Evolutionary conservation across 2,329 filamentous ascomycete genomes (phyloP), one percentile per base, ranked within the genome.

Genomic region (Immersiporthe knoxdaviesiana): DNA sequence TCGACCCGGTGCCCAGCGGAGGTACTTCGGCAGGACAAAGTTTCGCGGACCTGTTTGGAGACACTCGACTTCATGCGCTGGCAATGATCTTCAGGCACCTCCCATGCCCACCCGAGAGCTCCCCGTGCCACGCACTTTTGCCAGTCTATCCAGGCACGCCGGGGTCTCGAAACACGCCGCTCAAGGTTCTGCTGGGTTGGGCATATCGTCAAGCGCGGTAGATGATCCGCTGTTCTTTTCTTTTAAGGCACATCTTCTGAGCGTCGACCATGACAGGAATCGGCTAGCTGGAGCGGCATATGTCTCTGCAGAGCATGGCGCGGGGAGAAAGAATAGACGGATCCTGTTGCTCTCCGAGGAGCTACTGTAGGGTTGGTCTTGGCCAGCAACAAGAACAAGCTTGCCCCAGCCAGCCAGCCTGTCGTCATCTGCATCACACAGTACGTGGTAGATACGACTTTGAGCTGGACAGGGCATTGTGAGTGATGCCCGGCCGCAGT

Each of bases 71-170:
- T 67, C 64, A 69, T 68, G 62, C 66, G 62, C 61, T 59, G 66
- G 37, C 58, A 52, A 44, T 66, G 69, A 70, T 70, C 69, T 70
- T 70, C 66, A 70, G 66, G 69, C 69, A 70, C 69, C 47, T 54
- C 69, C 66, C 69, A 70, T 68, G 66, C 69, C 66, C n/a, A n/a
- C n/a, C 52, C 32, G 69, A 52, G 56, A 32, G 52, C 35, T n/a
- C 60, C 47, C 62, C 69, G 64, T 63, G 54, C 47, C 63, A 62
- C 58, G 69, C 66, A 65, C 58, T 66, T 66, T 66, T 41, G 63
- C 63, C 14, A 66, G 66, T 59, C 59, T 35, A 59, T 61, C 58
- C 62, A 30, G 30, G 30, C 8, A 37, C 56, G 54, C 58, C 62
- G 24, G n/a, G 30, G 30, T 35, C 56, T 63, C 56, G 61, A 69